Percentiles rank a stretch among this genome's conserved stretches.
These are phyloP conservation scores for Alternaria metachromatica DNA, from an alignment of 2,329 filamentous ascomycete genomes.

Conservation along the genomic window DNA sequence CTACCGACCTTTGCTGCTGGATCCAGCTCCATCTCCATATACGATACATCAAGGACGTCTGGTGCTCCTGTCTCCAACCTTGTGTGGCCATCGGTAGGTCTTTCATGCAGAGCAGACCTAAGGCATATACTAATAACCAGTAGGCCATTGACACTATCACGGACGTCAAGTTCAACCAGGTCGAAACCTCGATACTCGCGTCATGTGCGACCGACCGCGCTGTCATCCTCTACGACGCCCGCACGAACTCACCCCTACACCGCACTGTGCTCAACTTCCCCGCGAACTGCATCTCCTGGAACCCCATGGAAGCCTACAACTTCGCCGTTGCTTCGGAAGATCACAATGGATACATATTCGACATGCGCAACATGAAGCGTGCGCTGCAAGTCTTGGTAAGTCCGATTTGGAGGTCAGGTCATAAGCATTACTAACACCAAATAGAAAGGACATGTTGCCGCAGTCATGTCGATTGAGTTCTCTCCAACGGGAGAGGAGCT, in stretches of 20 bases:
- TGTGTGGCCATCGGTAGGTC: conserved; percentile 73
- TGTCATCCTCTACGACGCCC: conserved; percentile 88
- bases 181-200: conserved; percentile 88
- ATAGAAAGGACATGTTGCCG: conserved; percentile 80
- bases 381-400: conserved; percentile 77
- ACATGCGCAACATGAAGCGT: conserved; percentile 88
- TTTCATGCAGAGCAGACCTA: not conserved
- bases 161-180: conserved; percentile 87
- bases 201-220: conserved; percentile 86
- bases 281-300: conserved; percentile 95
- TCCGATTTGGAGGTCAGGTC: not conserved
- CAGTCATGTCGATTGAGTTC: conserved; percentile 97
- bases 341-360: conserved; percentile 91
- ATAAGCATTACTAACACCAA: not conserved
- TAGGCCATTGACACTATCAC: conserved; percentile 81
- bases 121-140: not conserved
- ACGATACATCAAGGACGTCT: conserved; percentile 82
- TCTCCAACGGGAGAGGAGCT: conserved; percentile 93
- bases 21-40: conserved; percentile 81
- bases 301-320: conserved; percentile 97
- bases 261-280: conserved; percentile 83
- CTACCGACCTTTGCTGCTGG: conserved; percentile 80
- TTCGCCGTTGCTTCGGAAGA: conserved; percentile 93
- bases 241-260: conserved; percentile 81
- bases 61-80: conserved; percentile 80